phyloP scores from a whole-genome alignment of 495 filamentous ascomycete genomes.

The Penicillium egyptiacum region DNA sequence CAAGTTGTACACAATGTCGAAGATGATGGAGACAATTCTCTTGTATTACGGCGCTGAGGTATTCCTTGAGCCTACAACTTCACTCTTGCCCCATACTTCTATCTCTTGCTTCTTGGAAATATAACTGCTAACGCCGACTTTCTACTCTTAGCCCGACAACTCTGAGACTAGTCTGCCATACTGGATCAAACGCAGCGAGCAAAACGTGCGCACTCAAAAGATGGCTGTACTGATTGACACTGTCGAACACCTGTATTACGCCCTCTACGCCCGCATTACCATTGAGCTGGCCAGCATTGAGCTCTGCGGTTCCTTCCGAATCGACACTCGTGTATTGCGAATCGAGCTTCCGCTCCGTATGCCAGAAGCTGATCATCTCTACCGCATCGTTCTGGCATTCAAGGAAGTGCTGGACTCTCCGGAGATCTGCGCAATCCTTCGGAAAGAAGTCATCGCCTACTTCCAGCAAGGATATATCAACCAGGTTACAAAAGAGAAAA shows the following conservation, averaged over 20 bases:
- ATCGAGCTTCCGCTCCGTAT: conserved; percentile 21
- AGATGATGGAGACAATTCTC: conserved; percentile 36
- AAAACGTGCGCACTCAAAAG: conserved; percentile 23
- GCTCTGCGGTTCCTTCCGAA: conserved; percentile 31
- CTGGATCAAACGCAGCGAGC: conserved; percentile 34
- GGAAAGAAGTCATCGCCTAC: conserved; percentile 23
- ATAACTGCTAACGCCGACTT: conserved; percentile 1
- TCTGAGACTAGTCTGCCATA: conserved; percentile 26
- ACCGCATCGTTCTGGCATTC: conserved; percentile 33
- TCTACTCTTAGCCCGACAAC: conserved; percentile 29
- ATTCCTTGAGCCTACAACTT: conserved; percentile 3
- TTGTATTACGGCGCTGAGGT: conserved; percentile 40
- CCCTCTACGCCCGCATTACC: conserved; percentile 37
- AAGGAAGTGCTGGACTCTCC: conserved; percentile 36
- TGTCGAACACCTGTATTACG: conserved; percentile 39
- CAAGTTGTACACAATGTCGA: conserved; percentile 40
- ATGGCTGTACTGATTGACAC: conserved; percentile 31
- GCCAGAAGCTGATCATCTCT: conserved; percentile 35
- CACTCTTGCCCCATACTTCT: neutral
- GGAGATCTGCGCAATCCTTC: conserved; percentile 25
- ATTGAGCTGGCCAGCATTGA: conserved; percentile 42
- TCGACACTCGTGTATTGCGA: conserved; percentile 18
- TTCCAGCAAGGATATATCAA: conserved; percentile 32
- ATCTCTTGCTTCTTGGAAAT: neutral
- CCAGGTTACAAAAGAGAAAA: conserved; percentile 15